Percentiles rank a stretch among this genome's conserved stretches.
These are phyloP conservation scores for Pseudocercospora vitis DNA, from an alignment of 2,329 filamentous ascomycete genomes.

Conservation along the genomic window DNA sequence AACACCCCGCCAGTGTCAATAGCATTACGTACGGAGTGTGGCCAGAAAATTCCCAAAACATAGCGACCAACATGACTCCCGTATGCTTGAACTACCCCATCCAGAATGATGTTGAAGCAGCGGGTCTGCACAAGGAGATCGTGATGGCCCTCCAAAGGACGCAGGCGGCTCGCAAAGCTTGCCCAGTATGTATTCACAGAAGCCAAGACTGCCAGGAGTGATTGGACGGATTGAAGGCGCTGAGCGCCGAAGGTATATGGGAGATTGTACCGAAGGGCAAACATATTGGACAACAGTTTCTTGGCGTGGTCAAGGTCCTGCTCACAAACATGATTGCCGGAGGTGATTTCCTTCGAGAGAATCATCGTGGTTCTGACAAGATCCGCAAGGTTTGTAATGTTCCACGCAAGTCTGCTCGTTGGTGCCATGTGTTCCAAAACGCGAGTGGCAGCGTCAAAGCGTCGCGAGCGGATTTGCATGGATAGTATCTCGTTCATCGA, in stretches of 20 bases:
- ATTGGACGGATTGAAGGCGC: not conserved
- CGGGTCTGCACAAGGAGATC: slow-evolving; percentile 28
- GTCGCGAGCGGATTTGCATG: slow-evolving; percentile 43
- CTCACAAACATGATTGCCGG: not conserved
- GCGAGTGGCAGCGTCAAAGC: slow-evolving; percentile 43
- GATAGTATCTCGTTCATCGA: slow-evolving; percentile 41
- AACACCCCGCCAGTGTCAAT: slow-evolving; percentile 8
- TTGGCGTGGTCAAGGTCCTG: slow-evolving; percentile 12
- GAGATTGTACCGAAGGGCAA: not conserved
- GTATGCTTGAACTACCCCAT: slow-evolving; percentile 53
- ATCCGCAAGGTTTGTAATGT: slow-evolving; percentile 13
- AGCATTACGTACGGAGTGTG: slow-evolving; percentile 19
- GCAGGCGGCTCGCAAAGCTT: slow-evolving; percentile 16
- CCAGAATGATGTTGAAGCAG: slow-evolving; percentile 55
- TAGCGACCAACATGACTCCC: slow-evolving; percentile 50
- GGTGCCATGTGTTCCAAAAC: slow-evolving; percentile 36
- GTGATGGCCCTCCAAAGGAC: slow-evolving; percentile 7
- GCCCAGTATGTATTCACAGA: slow-evolving; percentile 22
- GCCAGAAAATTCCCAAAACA: slow-evolving; percentile 52
- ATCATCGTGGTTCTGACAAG: slow-evolving; percentile 8
- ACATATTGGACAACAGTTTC: slow-evolving; percentile 15
- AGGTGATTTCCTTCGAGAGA: not conserved
- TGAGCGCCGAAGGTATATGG: not conserved
- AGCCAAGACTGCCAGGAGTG: slow-evolving; percentile 26
- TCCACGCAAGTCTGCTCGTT: slow-evolving; percentile 23